A percentile compares a stretch with the other conserved stretches of the same genome.
phyloP scores from a whole-genome alignment of 2,329 filamentous ascomycete genomes.

The Colletotrichum orbiculare region DNA sequence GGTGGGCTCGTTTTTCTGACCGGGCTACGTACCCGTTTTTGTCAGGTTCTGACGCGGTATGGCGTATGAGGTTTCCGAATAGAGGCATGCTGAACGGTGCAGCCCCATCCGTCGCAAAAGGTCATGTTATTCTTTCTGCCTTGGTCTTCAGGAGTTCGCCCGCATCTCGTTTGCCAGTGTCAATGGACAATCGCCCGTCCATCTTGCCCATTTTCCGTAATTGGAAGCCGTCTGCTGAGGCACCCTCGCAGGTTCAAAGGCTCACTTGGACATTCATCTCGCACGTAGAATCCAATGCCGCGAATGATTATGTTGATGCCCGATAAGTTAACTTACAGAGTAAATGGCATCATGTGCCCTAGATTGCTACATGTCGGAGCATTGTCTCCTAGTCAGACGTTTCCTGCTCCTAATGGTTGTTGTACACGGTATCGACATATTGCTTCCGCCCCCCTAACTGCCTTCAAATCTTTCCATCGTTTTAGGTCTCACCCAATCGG shows the following conservation, averaged over 20 bases:
- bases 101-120: background rate
- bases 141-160: background rate
- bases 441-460: background rate
- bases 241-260: too few species aligned
- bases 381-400: constrained; percentile 25
- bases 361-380: constrained; percentile 36
- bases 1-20: background rate
- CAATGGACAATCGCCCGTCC: background rate
- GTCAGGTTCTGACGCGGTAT: constrained; percentile 30
- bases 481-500: constrained; percentile 1
- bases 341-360: constrained; percentile 32
- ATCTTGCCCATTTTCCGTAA: too few species aligned
- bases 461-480: background rate
- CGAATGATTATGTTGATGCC: too few species aligned
- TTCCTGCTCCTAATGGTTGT: constrained; percentile 23
- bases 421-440: constrained; percentile 30
- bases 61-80: constrained; percentile 34
- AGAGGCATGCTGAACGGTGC: constrained; percentile 29
- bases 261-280: too few species aligned
- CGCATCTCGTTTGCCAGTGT: background rate
- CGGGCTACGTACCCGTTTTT: constrained; percentile 27
- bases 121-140: background rate
- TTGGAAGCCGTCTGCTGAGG: too few species aligned
- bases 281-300: too few species aligned
- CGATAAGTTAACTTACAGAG: background rate